Percentiles rank a stretch among this genome's conserved stretches.
Conservation (phyloP, 441 rosid genomes). For the Macaranga tanarius region DNA sequence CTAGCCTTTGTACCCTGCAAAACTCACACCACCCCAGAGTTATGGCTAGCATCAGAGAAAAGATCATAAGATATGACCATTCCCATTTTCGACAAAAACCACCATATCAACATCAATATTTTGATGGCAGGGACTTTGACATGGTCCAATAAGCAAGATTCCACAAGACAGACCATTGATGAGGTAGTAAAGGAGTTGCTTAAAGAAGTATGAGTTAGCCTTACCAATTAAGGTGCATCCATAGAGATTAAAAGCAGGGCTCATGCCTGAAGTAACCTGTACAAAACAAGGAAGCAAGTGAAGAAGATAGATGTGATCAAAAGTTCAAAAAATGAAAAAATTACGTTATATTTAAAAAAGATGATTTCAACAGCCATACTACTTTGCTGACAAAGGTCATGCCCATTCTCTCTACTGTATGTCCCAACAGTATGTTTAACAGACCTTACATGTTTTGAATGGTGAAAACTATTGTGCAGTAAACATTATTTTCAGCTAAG, state of each 20-base stretch:
- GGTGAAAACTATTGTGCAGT: neutral
- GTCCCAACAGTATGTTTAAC: neutral
- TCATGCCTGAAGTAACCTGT: slow-evolving; percentile 90
- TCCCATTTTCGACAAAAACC: neutral
- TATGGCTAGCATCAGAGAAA: neutral
- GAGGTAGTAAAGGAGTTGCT: neutral
- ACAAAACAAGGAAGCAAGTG: slow-evolving; percentile 10
- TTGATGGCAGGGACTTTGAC: neutral
- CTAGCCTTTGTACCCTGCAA: neutral
- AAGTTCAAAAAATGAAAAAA: neutral
- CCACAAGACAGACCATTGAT: neutral
- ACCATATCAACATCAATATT: slow-evolving; percentile 2
- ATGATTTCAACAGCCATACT: neutral
- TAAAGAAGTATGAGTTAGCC: slow-evolving; percentile 22
- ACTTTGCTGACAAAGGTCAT: neutral
- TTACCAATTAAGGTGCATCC: slow-evolving; percentile 87
- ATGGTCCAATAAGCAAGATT: slow-evolving; percentile 6
- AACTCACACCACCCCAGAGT: neutral
- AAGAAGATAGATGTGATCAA: slow-evolving; percentile 1
- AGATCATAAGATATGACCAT: neutral
- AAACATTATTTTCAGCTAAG: neutral
- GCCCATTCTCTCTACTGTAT: neutral
- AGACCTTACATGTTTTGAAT: neutral
- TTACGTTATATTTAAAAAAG: neutral
- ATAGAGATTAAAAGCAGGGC: slow-evolving; percentile 77